Evolutionary conservation across 805 yeast species (phyloP).

Genomic region (Starmerella sirachaensis): DNA sequence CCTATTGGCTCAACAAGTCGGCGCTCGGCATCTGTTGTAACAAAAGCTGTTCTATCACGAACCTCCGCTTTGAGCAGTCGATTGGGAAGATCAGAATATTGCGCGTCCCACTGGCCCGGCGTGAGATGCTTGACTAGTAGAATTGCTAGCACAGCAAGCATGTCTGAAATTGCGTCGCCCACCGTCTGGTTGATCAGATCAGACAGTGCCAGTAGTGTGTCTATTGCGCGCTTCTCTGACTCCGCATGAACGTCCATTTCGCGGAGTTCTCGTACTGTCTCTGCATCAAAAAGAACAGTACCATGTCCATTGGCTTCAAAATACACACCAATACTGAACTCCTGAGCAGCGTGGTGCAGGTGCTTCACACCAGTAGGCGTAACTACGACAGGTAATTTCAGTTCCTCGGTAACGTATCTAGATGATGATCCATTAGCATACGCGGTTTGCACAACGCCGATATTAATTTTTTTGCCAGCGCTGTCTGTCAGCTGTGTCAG

Average conservation of each 20-base stretch:
- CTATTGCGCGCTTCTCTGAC: slow-evolving; percentile 39
- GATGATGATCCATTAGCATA: slow-evolving; percentile 95
- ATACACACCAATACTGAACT: slow-evolving; percentile 82
- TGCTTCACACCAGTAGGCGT: slow-evolving; percentile 96
- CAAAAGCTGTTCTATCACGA: slow-evolving; percentile 63
- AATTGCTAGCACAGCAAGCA: slow-evolving; percentile 63
- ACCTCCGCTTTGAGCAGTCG: slow-evolving; percentile 70
- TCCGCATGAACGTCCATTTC: slow-evolving; percentile 32
- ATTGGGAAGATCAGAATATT: slow-evolving; percentile 80
- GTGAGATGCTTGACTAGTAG: slow-evolving; percentile 43
- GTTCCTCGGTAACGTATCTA: slow-evolving; percentile 44
- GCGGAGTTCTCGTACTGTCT: slow-evolving; percentile 33
- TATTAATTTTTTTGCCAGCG: slow-evolving; percentile 32
- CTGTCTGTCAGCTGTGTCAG: slow-evolving; percentile 39
- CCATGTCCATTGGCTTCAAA: slow-evolving; percentile 99
- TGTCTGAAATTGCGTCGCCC: slow-evolving; percentile 96
- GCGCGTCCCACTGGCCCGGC: slow-evolving; percentile 61
- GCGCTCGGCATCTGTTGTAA: slow-evolving; percentile 85
- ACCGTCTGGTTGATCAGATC: slow-evolving; percentile 86
- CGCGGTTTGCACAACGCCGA: slow-evolving; percentile 94
- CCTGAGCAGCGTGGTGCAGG: slow-evolving; percentile 79
- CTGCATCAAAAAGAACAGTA: slow-evolving; percentile 68
- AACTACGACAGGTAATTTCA: slow-evolving; percentile 69
- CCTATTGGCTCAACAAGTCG: slow-evolving; percentile 64
- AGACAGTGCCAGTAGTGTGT: slow-evolving; percentile 47